Conservation (phyloP, 805 yeast genomes). For the Candida insectorum region DNA sequence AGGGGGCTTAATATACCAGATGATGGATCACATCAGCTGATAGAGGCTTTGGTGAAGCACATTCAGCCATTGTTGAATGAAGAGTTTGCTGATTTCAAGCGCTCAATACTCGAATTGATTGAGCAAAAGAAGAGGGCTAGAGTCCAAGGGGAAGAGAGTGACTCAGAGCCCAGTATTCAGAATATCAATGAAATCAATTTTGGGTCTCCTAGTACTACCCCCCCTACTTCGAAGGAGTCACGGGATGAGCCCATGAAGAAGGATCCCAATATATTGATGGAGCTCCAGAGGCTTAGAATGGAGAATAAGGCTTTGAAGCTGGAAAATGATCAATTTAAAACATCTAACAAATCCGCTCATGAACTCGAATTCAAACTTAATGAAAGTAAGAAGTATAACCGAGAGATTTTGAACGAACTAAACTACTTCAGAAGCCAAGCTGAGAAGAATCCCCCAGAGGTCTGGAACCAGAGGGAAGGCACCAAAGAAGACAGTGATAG, state of each 20-base stretch:
- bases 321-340: conserved; percentile 5
- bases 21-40: too few relatives aligned
- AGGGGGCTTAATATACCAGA: too few relatives aligned
- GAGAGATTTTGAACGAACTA: conserved; percentile 19
- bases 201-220: conserved; percentile 28
- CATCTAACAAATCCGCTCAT: conserved; percentile 8
- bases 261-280: conserved; percentile 3
- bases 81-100: conserved; percentile 16
- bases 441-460: background rate
- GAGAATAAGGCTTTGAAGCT: background rate
- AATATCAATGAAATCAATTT: too few relatives aligned
- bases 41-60: conserved; percentile 8
- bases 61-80: conserved; percentile 16
- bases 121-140: too few relatives aligned
- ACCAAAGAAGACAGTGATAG: conserved; percentile 13
- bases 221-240: conserved; percentile 17
- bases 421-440: conserved; percentile 4
- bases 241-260: background rate
- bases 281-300: conserved; percentile 3
- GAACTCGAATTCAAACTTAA: conserved; percentile 13
- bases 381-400: conserved; percentile 13
- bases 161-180: too few relatives aligned
- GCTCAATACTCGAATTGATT: too few relatives aligned
- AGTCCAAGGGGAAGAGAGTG: too few relatives aligned
- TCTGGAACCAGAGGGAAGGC: background rate